Conservation (phyloP, 306 rosid genomes). For the Quercus cerris region DNA sequence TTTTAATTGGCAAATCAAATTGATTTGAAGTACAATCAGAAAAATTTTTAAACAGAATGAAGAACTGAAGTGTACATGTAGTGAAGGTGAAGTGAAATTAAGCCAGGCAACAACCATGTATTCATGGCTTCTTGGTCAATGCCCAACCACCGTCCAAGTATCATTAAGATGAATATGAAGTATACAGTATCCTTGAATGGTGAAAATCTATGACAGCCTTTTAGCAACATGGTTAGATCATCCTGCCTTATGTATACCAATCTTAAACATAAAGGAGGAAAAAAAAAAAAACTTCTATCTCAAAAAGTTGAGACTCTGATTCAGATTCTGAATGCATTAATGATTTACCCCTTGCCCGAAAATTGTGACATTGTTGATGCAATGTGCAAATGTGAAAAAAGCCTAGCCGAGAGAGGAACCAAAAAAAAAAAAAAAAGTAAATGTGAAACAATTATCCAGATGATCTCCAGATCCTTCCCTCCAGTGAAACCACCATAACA, state of each 20-base stretch:
- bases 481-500: slow-evolving; percentile 61
- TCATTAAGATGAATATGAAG: no score
- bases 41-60: no score
- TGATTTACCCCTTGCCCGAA: slow-evolving; percentile 42
- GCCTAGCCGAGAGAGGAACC: slow-evolving; percentile 6
- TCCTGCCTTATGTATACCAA: not conserved
- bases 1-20: no score
- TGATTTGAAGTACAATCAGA: no score
- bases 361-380: slow-evolving; percentile 40
- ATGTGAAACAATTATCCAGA: slow-evolving; percentile 39
- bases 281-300: not conserved
- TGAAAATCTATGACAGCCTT: not conserved
- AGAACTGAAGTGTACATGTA: no score
- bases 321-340: slow-evolving; percentile 23
- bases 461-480: slow-evolving; percentile 71
- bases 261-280: not conserved
- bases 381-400: slow-evolving; percentile 39
- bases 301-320: slow-evolving; percentile 14
- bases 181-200: not conserved
- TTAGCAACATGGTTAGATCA: not conserved
- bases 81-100: no score
- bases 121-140: no score
- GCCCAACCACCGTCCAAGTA: no score
- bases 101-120: no score
- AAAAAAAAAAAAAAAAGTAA: slow-evolving; percentile 8